These are phyloP conservation scores for Terfezia boudieri DNA, from an alignment of 495 filamentous ascomycete genomes.

Conservation along the genomic window DNA sequence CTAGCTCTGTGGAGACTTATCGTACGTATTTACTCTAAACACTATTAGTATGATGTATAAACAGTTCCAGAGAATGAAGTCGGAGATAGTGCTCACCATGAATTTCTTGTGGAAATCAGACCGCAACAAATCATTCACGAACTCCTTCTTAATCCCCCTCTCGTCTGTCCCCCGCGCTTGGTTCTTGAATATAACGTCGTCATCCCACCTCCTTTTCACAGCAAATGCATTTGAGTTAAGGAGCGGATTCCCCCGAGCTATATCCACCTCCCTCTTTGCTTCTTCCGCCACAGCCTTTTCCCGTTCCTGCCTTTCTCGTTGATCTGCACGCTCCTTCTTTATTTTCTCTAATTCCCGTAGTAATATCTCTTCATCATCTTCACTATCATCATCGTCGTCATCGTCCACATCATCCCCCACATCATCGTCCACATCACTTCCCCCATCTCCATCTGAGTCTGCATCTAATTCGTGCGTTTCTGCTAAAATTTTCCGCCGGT, in stretches of 20 bases:
- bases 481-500: constrained; percentile 67
- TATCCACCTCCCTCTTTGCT: constrained; percentile 64
- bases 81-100: constrained; percentile 61
- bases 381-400: constrained; percentile 27
- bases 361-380: constrained; percentile 69
- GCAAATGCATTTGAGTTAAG: constrained; percentile 55
- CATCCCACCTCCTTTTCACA: constrained; percentile 77
- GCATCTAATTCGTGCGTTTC: constrained; percentile 80
- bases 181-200: constrained; percentile 99
- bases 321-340: constrained; percentile 66
- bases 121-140: constrained; percentile 87
- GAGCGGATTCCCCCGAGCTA: constrained; percentile 79
- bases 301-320: constrained; percentile 64
- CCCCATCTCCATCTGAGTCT: constrained; percentile 46
- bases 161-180: constrained; percentile 90
- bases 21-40: neutral
- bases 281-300: constrained; percentile 56
- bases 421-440: constrained; percentile 38
- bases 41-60: neutral
- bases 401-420: neutral
- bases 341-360: constrained; percentile 89
- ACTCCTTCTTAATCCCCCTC: constrained; percentile 72
- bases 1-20: neutral
- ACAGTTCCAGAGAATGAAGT: constrained; percentile 9
- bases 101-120: constrained; percentile 96